phyloP scores from a whole-genome alignment of 305 asterid species.

The Fraxinus nigra region DNA sequence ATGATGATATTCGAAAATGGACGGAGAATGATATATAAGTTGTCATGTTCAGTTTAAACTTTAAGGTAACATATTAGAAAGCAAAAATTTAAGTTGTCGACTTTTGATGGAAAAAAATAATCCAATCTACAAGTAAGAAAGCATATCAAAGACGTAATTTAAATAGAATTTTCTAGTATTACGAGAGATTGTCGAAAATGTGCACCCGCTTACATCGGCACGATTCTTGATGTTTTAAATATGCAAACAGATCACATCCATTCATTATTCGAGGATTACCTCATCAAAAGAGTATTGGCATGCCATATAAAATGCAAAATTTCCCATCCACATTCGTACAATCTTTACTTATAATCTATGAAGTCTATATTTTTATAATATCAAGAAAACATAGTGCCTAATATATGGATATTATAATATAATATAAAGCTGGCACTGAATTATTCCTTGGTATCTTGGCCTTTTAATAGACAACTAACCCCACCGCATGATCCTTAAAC shows the following conservation, averaged over 20 bases:
- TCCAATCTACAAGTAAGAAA: neutral
- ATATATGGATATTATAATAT: neutral
- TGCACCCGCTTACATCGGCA: neutral
- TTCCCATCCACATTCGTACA: conserved; percentile 27
- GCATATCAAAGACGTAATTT: neutral
- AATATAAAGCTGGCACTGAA: conserved; percentile 36
- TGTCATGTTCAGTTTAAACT: neutral
- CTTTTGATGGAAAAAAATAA: neutral
- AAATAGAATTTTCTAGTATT: too few relatives aligned
- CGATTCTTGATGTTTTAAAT: neutral
- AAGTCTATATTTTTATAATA: conserved; percentile 19
- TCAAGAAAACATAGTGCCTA: conserved; percentile 18
- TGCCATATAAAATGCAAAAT: conserved; percentile 25
- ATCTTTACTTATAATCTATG: conserved; percentile 31
- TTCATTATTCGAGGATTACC: neutral
- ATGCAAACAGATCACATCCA: neutral
- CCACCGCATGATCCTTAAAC: conserved; percentile 22
- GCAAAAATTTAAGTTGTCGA: neutral
- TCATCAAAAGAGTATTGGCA: conserved; percentile 18
- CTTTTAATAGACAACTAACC: conserved; percentile 5
- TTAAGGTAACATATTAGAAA: neutral
- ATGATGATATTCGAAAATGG: neutral
- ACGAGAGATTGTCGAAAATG: neutral
- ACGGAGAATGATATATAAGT: neutral
- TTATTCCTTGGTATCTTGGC: conserved; percentile 31